Conservation (phyloP, 352 stramenopile species). For the Elongisporangium undulatum region DNA sequence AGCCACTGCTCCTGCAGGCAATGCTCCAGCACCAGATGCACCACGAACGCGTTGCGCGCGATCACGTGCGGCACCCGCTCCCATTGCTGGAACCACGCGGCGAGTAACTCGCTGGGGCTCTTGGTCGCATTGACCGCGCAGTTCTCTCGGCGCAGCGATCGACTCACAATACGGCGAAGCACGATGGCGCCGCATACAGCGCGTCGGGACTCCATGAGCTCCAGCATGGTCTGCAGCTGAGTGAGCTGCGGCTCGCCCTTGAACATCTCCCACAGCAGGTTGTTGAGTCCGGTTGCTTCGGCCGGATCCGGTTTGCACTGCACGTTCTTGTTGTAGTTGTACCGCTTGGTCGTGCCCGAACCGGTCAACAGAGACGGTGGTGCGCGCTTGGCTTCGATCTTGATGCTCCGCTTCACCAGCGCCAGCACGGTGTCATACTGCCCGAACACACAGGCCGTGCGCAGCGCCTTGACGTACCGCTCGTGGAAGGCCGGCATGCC, state of each 20-base stretch:
- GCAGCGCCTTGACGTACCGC: constrained; percentile 36
- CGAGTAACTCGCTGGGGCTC: constrained; percentile 15
- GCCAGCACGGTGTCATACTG: constrained; percentile 26
- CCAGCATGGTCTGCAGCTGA: constrained; percentile 29
- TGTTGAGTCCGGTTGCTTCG: constrained; percentile 34
- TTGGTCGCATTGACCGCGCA: constrained; percentile 21
- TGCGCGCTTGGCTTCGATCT: constrained; percentile 4
- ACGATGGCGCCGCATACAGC: constrained; percentile 24
- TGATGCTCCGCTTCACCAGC: constrained; percentile 30
- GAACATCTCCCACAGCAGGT: constrained; percentile 49
- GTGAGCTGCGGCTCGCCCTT: constrained; percentile 25
- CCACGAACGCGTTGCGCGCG: constrained; percentile 32
- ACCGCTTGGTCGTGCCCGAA: constrained; percentile 7
- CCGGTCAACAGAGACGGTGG: neutral
- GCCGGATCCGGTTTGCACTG: constrained; percentile 1
- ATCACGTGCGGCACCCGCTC: constrained; percentile 25
- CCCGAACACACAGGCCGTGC: constrained; percentile 19
- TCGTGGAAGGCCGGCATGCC: constrained; percentile 29
- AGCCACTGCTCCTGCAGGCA: constrained; percentile 24
- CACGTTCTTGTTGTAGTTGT: constrained; percentile 10
- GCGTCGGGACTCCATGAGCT: constrained; percentile 30
- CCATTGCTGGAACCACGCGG: constrained; percentile 34
- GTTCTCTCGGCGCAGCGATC: constrained; percentile 3
- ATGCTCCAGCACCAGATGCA: constrained; percentile 36
- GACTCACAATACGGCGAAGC: constrained; percentile 23